Conservation (phyloP, 352 stramenopile species). For the Phytophthora hybrid region DNA sequence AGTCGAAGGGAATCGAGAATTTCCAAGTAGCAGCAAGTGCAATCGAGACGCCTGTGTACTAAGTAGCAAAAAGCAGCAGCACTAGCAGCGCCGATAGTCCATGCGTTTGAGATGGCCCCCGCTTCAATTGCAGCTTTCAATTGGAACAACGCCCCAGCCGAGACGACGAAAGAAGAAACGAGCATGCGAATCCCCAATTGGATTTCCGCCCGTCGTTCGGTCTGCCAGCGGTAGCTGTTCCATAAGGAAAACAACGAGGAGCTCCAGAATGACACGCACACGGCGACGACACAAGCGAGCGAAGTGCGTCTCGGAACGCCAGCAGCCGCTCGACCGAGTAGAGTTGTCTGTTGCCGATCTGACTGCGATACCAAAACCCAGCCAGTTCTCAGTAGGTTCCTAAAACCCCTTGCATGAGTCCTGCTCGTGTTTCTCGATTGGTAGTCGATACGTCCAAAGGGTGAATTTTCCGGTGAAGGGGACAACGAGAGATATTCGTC, state of each 20-base stretch:
- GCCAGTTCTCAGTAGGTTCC: background rate
- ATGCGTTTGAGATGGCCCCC: background rate
- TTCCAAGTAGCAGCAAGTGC: constrained; percentile 10
- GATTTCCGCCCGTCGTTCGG: constrained; percentile 1
- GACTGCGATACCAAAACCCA: background rate
- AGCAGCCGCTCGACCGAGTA: constrained; percentile 19
- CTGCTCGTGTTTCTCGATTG: background rate
- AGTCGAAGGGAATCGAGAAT: constrained; percentile 35
- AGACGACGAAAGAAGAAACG: constrained; percentile 10
- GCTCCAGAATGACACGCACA: background rate
- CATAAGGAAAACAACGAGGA: constrained; percentile 6
- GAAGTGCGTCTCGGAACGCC: constrained; percentile 9
- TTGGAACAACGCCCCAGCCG: constrained; percentile 8
- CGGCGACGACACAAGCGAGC: background rate
- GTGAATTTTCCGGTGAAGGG: background rate
- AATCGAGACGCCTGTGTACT: constrained; percentile 9
- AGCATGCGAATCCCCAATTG: constrained; percentile 20
- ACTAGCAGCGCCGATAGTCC: background rate
- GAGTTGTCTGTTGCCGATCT: constrained; percentile 1
- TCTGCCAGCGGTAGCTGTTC: constrained; percentile 7
- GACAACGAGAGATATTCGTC: too few species aligned
- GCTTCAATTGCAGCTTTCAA: constrained; percentile 8
- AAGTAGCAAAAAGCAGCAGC: constrained; percentile 9
- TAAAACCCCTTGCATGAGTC: background rate
- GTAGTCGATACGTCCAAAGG: background rate